Conservation (phyloP, 2,329 filamentous ascomycete species). For the Pezicula carpinea region DNA sequence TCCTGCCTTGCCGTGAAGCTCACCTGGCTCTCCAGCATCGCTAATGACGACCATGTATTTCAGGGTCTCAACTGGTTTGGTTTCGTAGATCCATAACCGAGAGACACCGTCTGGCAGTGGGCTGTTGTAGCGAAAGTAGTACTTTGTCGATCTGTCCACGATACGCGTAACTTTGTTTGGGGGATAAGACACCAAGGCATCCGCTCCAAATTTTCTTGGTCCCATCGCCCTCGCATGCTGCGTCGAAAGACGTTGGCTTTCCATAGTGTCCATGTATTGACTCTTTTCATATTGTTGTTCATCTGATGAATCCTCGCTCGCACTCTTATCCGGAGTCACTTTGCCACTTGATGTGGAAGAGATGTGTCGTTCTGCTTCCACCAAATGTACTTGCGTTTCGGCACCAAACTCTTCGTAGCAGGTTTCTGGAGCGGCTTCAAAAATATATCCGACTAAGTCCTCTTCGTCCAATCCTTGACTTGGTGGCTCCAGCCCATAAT, state of each 20-base stretch:
- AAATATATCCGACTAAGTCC: background rate
- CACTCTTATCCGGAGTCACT: background rate
- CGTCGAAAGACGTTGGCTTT: constrained; percentile 48
- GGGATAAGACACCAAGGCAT: constrained; percentile 49
- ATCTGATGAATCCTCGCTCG: background rate
- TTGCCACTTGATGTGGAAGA: background rate
- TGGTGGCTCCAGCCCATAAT: background rate
- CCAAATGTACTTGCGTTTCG: constrained; percentile 1
- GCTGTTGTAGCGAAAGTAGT: constrained; percentile 43
- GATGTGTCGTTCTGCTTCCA: background rate
- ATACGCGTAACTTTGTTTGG: constrained; percentile 44
- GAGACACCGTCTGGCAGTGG: constrained; percentile 33
- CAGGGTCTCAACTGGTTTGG: constrained; percentile 40
- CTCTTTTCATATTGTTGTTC: constrained; percentile 7
- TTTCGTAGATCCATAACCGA: constrained; percentile 61
- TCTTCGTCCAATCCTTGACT: background rate
- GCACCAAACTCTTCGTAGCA: constrained; percentile 2
- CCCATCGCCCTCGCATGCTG: constrained; percentile 44
- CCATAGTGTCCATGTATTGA: constrained; percentile 19
- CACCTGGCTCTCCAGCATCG: constrained; percentile 39
- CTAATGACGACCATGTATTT: constrained; percentile 56
- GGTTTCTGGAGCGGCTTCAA: background rate
- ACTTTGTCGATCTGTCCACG: constrained; percentile 43
- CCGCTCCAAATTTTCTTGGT: constrained; percentile 44
- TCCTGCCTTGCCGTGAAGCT: constrained; percentile 40